Conservation (phyloP, 371 early-diverging fungal genomes). For the Rhizopus delemar region DNA sequence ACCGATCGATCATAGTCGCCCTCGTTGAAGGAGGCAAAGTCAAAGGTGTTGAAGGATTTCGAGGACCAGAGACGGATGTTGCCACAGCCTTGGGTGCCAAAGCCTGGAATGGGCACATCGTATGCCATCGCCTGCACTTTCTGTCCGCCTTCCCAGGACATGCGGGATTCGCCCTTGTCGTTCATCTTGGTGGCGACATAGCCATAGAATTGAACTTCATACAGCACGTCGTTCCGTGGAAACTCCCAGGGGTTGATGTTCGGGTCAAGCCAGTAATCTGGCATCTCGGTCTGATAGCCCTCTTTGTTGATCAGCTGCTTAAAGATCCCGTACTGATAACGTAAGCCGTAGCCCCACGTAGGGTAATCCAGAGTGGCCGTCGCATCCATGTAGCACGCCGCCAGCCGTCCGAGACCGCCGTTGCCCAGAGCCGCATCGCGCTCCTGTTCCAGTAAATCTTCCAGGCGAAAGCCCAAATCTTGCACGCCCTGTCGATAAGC, state of each 20-base stretch:
- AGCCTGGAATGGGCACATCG: conserved; percentile 92
- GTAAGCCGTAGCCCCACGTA: conserved; percentile 86
- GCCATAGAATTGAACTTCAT: conserved; percentile 87
- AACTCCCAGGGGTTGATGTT: conserved; percentile 92
- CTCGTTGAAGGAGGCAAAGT: conserved; percentile 83
- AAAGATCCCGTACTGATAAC: conserved; percentile 95
- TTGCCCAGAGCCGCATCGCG: conserved; percentile 93
- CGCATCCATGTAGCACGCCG: conserved; percentile 91
- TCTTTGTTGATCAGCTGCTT: conserved; percentile 78
- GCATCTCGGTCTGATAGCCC: conserved; percentile 90
- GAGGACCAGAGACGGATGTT: conserved; percentile 94
- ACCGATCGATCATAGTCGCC: conserved; percentile 89
- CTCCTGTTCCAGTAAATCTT: conserved; percentile 88
- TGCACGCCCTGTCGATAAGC: conserved; percentile 64
- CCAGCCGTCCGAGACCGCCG: conserved; percentile 90
- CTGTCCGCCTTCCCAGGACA: conserved; percentile 82
- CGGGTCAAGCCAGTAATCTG: conserved; percentile 86
- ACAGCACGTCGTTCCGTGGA: conserved; percentile 82
- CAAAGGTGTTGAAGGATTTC: conserved; percentile 78
- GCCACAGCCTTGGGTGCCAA: conserved; percentile 83
- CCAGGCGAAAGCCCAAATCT: conserved; percentile 83
- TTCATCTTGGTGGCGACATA: conserved; percentile 69
- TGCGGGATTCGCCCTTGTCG: conserved; percentile 61
- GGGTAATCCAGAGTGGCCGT: conserved; percentile 87
- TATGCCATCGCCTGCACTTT: conserved; percentile 89